These are phyloP conservation scores for Aspergillus luchuensis DNA, from an alignment of 2,329 filamentous ascomycete species.

Conservation along the genomic window DNA sequence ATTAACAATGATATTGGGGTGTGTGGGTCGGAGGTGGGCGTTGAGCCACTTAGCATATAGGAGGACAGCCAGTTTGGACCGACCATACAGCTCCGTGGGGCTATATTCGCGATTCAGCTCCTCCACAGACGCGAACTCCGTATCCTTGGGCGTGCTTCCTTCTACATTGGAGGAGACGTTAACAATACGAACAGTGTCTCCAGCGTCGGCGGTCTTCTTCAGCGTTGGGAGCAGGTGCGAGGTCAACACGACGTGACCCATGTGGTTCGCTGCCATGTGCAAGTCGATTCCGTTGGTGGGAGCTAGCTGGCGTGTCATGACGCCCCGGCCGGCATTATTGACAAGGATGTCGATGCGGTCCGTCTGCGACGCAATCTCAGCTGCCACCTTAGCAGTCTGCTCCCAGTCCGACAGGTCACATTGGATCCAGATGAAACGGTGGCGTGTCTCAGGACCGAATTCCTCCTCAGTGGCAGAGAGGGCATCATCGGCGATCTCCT, in stretches of 20 bases:
- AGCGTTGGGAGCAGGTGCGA: slow-evolving; percentile 9
- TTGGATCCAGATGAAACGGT: slow-evolving; percentile 5
- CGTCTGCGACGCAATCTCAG: not conserved
- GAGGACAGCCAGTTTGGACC: slow-evolving; percentile 1
- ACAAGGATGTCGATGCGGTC: slow-evolving; percentile 8
- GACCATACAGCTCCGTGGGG: not conserved
- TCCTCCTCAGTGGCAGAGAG: not conserved
- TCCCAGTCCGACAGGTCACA: slow-evolving; percentile 9
- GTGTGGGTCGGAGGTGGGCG: not conserved
- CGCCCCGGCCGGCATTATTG: slow-evolving; percentile 1
- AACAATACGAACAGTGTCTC: slow-evolving; percentile 11
- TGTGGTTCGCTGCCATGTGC: slow-evolving; percentile 8
- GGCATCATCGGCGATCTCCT: slow-evolving; percentile 1
- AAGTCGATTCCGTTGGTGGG: slow-evolving; percentile 1
- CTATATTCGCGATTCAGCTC: slow-evolving; percentile 2
- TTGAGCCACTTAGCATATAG: slow-evolving; percentile 4
- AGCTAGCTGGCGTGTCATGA: slow-evolving; percentile 3
- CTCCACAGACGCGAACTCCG: slow-evolving; percentile 3
- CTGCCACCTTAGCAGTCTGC: not conserved
- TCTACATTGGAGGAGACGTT: slow-evolving; percentile 12
- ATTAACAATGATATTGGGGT: slow-evolving; percentile 5
- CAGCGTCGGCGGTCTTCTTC: slow-evolving; percentile 7
- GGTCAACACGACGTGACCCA: slow-evolving; percentile 9
- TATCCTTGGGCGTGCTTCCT: slow-evolving; percentile 8
- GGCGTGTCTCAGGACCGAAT: slow-evolving; percentile 1